These are phyloP conservation scores for Collybiopsis luxurians DNA, from an alignment of 768 basidiomycete species.

Conservation along the genomic window DNA sequence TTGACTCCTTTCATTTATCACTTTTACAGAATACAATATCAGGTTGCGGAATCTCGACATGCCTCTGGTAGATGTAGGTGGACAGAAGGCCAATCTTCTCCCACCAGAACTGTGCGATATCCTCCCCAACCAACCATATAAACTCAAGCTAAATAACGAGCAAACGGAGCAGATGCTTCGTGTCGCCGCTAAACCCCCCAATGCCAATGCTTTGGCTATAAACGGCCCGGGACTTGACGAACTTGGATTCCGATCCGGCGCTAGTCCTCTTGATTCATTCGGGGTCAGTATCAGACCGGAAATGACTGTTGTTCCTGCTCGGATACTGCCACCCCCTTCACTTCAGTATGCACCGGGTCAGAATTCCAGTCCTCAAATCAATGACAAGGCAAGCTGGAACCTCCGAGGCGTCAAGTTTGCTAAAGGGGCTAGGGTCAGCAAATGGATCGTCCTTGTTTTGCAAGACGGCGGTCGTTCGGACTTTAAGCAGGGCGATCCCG, in stretches of 20 bases:
- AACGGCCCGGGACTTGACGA: slow-evolving; percentile 56
- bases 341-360: slow-evolving; percentile 57
- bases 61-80: slow-evolving; percentile 60
- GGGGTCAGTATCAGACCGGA: slow-evolving; percentile 53
- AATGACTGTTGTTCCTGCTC: slow-evolving; percentile 72
- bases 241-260: slow-evolving; percentile 52
- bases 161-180: slow-evolving; percentile 76
- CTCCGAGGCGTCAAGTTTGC: slow-evolving; percentile 64
- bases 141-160: slow-evolving; percentile 63
- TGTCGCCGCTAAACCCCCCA: slow-evolving; percentile 67
- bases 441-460: slow-evolving; percentile 72
- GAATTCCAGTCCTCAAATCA: slow-evolving; percentile 27
- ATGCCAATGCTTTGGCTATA: slow-evolving; percentile 63
- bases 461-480: slow-evolving; percentile 62
- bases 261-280: slow-evolving; percentile 50
- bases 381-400: slow-evolving; percentile 79
- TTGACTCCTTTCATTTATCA: slow-evolving; percentile 13
- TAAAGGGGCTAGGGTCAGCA: slow-evolving; percentile 49
- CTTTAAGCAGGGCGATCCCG: slow-evolving; percentile 56
- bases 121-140: slow-evolving; percentile 62
- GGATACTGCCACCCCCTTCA: slow-evolving; percentile 60
- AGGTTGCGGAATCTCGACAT: slow-evolving; percentile 46
- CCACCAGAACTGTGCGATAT: slow-evolving; percentile 79
- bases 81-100: slow-evolving; percentile 44
- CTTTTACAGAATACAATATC: slow-evolving; percentile 56